Conservation (phyloP, 1,284 basidiomycete genomes). For the Cryptococcus sp. region DNA sequence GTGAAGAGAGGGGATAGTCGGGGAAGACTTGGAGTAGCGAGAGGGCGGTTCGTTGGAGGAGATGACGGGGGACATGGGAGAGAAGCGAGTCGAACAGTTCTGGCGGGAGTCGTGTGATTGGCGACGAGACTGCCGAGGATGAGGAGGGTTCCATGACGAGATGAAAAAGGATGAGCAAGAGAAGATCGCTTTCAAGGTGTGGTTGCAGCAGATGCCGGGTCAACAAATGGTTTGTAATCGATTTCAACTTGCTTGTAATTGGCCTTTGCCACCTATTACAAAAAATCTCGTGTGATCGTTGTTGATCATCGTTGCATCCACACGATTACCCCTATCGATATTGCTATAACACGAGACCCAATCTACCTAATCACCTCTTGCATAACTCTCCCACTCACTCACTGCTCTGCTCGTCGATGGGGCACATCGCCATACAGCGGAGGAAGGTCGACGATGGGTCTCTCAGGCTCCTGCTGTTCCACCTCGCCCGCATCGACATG, state of each 20-base stretch:
- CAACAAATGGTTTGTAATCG: too few relatives aligned
- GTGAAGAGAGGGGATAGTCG: slow-evolving; percentile 20
- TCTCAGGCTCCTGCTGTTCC: not conserved
- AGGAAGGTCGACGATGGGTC: not conserved
- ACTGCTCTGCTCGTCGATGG: not conserved
- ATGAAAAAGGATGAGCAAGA: not conserved
- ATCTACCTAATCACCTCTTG: not conserved
- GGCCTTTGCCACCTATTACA: too few relatives aligned
- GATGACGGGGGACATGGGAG: slow-evolving; percentile 29
- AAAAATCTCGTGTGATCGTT: too few relatives aligned
- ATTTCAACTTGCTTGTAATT: too few relatives aligned
- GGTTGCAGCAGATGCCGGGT: too few relatives aligned
- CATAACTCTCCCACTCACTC: not conserved
- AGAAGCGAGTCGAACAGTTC: slow-evolving; percentile 44
- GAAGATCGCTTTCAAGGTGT: too few relatives aligned
- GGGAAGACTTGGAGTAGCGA: slow-evolving; percentile 40
- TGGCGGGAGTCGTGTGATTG: slow-evolving; percentile 33
- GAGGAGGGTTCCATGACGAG: not conserved
- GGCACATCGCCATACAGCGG: not conserved
- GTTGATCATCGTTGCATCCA: too few relatives aligned
- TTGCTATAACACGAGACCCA: not conserved
- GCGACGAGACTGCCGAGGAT: not conserved
- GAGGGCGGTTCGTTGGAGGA: slow-evolving; percentile 38
- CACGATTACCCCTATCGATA: too few relatives aligned
- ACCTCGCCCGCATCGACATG: not conserved